Evolutionary conservation across 331 rosid genomes (phyloP).

Genomic region (Stylosanthes scabra): DNA sequence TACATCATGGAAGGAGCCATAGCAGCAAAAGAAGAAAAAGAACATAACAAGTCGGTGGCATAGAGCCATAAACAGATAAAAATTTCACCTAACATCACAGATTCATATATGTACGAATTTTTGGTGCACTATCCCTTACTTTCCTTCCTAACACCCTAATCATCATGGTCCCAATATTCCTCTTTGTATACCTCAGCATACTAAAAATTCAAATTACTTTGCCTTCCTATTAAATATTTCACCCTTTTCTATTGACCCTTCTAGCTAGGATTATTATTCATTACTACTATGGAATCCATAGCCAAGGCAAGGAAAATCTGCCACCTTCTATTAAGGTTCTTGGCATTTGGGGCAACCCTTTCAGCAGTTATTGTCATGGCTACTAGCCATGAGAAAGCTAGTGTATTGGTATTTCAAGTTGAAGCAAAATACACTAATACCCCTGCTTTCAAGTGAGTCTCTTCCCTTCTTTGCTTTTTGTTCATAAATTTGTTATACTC

Average conservation of each 20-base stretch:
- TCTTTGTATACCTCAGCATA: conserved; percentile 27
- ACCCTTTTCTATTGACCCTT: conserved; percentile 9
- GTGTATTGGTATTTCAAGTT: conserved; percentile 45
- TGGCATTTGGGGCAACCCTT: conserved; percentile 74
- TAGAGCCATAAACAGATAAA: conserved; percentile 40
- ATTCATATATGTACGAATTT: conserved; percentile 12
- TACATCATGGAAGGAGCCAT: conserved; percentile 11
- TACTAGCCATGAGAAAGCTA: conserved; percentile 65
- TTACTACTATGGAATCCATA: conserved; percentile 30
- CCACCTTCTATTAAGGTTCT: conserved; percentile 60
- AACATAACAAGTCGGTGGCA: conserved; percentile 15
- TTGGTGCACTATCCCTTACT: conserved; percentile 35
- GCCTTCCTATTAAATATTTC: conserved; percentile 27
- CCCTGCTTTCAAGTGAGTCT: conserved; percentile 73
- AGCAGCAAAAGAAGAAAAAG: conserved; percentile 45
- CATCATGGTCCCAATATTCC: background rate
- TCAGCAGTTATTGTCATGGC: conserved; percentile 77
- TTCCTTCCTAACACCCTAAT: conserved; percentile 58
- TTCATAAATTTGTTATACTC: too few species aligned
- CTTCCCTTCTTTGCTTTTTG: background rate
- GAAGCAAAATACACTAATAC: conserved; percentile 73
- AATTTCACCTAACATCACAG: conserved; percentile 59
- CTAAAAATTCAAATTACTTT: background rate
- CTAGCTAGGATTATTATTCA: too few species aligned
- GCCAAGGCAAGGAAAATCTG: conserved; percentile 50